These are phyloP conservation scores for Astrephomene gubernaculifera DNA, from an alignment of 139 green algal genomes.

Conservation along the genomic window DNA sequence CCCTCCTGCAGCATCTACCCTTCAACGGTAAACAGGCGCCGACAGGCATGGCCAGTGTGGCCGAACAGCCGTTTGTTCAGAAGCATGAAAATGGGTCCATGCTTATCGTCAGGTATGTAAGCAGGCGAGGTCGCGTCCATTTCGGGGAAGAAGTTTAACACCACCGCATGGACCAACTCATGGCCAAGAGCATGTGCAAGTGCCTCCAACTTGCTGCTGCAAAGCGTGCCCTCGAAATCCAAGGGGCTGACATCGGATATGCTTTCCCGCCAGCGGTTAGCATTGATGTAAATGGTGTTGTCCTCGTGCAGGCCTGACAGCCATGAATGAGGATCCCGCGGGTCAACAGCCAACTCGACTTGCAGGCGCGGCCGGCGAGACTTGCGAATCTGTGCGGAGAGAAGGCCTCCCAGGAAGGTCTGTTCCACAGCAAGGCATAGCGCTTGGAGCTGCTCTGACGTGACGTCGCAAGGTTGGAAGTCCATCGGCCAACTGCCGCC, in stretches of 20 bases:
- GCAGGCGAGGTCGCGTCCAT: conserved; percentile 36
- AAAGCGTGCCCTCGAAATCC: conserved; percentile 28
- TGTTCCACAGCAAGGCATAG: not conserved
- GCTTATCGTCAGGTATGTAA: conserved; percentile 33
- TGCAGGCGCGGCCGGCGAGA: not conserved
- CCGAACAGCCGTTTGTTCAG: conserved; percentile 43
- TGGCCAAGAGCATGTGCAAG: conserved; percentile 38
- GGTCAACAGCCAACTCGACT: conserved; percentile 8
- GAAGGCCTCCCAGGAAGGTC: conserved; percentile 9
- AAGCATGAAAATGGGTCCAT: conserved; percentile 42
- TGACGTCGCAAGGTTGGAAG: conserved; percentile 1
- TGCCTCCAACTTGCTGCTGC: conserved; percentile 41
- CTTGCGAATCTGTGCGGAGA: not conserved
- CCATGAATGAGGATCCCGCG: not conserved
- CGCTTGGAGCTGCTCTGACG: not conserved
- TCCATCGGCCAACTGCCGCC: conserved; percentile 7
- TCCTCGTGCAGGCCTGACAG: conserved; percentile 25
- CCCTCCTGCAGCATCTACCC: no score
- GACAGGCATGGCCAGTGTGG: conserved; percentile 8
- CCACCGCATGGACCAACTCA: conserved; percentile 41
- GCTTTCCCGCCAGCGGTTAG: not conserved
- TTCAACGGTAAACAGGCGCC: conserved; percentile 18
- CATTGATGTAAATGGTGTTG: conserved; percentile 40
- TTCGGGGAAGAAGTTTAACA: conserved; percentile 38
- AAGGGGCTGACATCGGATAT: conserved; percentile 15